Base-by-base conservation (phyloP, 2,329 filamentous ascomycete genomes). In the Colletotrichum costaricense region DNA sequence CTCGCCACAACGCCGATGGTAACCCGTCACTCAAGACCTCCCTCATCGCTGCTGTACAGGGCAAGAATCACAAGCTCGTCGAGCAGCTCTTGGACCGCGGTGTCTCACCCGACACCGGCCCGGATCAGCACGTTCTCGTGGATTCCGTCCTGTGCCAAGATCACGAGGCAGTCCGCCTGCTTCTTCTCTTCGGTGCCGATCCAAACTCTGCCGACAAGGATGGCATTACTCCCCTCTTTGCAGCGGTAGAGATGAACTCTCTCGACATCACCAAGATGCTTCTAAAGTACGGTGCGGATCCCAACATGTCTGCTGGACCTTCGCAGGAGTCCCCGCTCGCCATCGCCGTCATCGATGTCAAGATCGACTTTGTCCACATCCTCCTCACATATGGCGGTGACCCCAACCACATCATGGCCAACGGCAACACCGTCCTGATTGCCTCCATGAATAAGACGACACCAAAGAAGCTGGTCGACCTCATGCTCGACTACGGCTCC, bases 211-310 rank as follows among this genome's bases (percentile, higher is more conserved):
- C 82, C 0, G 88, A 90, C 75, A 81, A 80, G 30, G 82, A 87
- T 22, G 86, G 87, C 28, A 77, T 86, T 42, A 88, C 87, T 0
- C 89, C 90, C 2, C 83, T 92, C 2, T 83, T 84, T 64, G 86
- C 81, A 19, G 86, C 85, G 0, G 87, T 87, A 3, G 89, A 88
- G 76, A 86, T 85, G 73, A 86, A 84, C 0, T 90, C 89, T 78
- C 78, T 89, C 54, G 88, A 89, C 26, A 90, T 87, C 3, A 89
- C 90, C 0, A 87, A 88, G 35, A 82, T 88, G 63, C 85, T 93
- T 5, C 85, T 92, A 75, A 92, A 92, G 81, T 93, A 93, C 74
- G 90, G 91, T 12, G 89, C 89, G 19, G 89, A 90, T 78, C 86
- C 87, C 11, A 90, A 90, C 77, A 82, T 89, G 58, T 80, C 83